phyloP scores from a whole-genome alignment of 306 rosid genomes.

The Rosa lucieae region DNA sequence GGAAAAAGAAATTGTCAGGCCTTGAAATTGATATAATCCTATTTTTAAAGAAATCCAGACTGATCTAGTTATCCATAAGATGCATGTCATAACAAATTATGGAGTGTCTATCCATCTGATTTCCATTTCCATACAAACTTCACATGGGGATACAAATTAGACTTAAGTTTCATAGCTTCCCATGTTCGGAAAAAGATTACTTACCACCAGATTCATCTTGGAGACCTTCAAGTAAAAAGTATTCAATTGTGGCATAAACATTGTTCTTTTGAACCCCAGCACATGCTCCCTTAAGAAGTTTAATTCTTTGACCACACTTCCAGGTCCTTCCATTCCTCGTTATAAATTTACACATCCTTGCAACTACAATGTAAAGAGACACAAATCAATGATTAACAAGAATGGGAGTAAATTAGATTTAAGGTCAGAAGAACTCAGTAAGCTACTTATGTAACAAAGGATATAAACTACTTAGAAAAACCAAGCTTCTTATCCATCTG shows the following conservation, averaged over 20 bases:
- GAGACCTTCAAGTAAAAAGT: slow-evolving; percentile 57
- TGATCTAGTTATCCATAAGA: not conserved
- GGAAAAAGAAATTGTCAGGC: not conserved
- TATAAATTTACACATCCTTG: slow-evolving; percentile 43
- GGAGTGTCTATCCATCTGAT: not conserved
- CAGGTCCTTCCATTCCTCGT: slow-evolving; percentile 46
- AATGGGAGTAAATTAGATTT: not conserved
- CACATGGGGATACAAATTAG: not conserved
- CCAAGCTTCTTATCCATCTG: not conserved
- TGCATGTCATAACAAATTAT: not conserved
- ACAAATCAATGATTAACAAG: not conserved
- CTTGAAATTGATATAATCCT: slow-evolving; percentile 1
- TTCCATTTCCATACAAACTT: not conserved
- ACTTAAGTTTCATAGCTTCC: not conserved
- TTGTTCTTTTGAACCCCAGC: slow-evolving; percentile 40
- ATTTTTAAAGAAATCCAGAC: not conserved
- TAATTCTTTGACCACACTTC: slow-evolving; percentile 49
- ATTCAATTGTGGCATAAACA: slow-evolving; percentile 61
- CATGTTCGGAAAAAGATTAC: slow-evolving; percentile 10
- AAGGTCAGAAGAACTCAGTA: not conserved
- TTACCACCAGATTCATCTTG: slow-evolving; percentile 68
- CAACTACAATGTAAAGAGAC: slow-evolving; percentile 31
- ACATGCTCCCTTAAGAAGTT: slow-evolving; percentile 59
- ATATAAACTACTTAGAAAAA: not conserved
- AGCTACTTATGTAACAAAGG: not conserved